Evolutionary conservation across 1,284 basidiomycete genomes (phyloP), one percentile per base, ranked within the genome.

Genomic region (Melampsora americana): DNA sequence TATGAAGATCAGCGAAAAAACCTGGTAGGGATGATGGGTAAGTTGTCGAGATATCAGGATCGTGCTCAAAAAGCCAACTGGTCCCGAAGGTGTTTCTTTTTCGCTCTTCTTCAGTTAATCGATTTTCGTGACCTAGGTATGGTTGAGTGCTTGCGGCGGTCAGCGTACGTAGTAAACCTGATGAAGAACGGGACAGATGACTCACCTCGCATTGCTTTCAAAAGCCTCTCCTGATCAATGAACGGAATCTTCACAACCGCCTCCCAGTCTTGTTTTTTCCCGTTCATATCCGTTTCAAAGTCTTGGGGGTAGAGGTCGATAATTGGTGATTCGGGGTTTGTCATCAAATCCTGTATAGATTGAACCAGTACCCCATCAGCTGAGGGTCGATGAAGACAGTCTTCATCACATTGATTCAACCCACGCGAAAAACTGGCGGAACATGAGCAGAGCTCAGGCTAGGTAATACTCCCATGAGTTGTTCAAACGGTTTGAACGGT

Each of bases 231-330:
- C 83, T 96, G 89, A 66, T 97, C 90, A 78, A 99, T 99, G 84
- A 99, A 99, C 0, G 96, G 96, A 80, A 99, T 98, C 85, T 99
- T 98, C 77, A 99, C 93, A 77, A 99, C 89, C 0, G 95, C 95
- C 83, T 99, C 96, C 96, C 96, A 99, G 46, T 97, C 95, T 80
- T 91, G 89, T 83, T 95, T 99, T 87, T 99, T 99, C 66, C 96
- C 96, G 81, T 99, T 99, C 81, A 97, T 84, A 84, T 99, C 96
- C 79, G 89, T 89, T 79, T 93, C 93, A 80, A 98, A 99, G 70
- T 92, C 88, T 18, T 85, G 79, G 0, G 96, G 96, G 83, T 99
- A 99, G 85, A 99, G 99, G 82, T 96, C 92, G 70, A 92, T 84
- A 80, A 99, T 97, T 0, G 93, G 88, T 5, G 95, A 99, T 77